Evolutionary conservation across 192 early-diverging fungal species (phyloP).

Genomic region (Allomyces macrogynus): DNA sequence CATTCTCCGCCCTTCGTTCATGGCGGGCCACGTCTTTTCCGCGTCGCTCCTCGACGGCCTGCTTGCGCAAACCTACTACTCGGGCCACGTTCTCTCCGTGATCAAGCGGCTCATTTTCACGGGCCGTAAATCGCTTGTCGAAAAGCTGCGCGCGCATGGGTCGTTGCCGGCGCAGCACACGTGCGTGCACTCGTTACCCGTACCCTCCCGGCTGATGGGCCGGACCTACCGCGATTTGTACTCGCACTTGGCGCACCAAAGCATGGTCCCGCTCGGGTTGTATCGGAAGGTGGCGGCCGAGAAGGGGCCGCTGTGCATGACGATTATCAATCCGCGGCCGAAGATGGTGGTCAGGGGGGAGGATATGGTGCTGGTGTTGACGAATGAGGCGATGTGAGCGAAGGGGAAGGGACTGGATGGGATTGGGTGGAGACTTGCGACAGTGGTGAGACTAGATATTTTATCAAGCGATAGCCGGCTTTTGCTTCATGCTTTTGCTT

Average conservation of each 20-base stretch:
- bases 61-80: constrained; percentile 54
- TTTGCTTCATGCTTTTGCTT: no score
- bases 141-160: background rate
- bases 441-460: no score
- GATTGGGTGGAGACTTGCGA: no score
- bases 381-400: no score
- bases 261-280: constrained; percentile 33
- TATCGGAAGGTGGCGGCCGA: constrained; percentile 32
- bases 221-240: constrained; percentile 25
- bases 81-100: constrained; percentile 34
- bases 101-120: constrained; percentile 36
- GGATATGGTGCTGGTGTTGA: constrained; percentile 36
- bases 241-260: constrained; percentile 10
- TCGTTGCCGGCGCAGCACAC: constrained; percentile 13
- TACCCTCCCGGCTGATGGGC: constrained; percentile 22
- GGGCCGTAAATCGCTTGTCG: constrained; percentile 8
- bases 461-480: no score
- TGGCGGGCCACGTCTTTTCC: constrained; percentile 49
- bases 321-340: constrained; percentile 33
- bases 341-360: constrained; percentile 23
- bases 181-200: constrained; percentile 19
- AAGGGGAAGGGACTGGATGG: no score
- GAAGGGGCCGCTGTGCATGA: constrained; percentile 26
- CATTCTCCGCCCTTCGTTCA: constrained; percentile 42
- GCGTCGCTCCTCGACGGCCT: constrained; percentile 46